Evolutionary conservation across 768 basidiomycete species (phyloP).

Genomic region (Gloeostereum incarnatum): DNA sequence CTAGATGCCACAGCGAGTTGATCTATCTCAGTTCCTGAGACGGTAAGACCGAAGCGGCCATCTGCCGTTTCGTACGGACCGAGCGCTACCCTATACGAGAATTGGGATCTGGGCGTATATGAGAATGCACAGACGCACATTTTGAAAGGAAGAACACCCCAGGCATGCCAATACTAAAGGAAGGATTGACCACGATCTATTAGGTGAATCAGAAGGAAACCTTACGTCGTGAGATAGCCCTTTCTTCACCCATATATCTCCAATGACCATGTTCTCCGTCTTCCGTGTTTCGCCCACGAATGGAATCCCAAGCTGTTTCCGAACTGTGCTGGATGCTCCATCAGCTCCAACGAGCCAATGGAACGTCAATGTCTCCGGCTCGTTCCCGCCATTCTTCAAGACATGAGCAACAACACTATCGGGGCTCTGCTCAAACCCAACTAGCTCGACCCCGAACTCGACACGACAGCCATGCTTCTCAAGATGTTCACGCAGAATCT

Average conservation of each 20-base stretch:
- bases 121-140: constrained; percentile 6
- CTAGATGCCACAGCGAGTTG: constrained; percentile 5
- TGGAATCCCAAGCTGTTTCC: constrained; percentile 28
- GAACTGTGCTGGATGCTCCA: constrained; percentile 25
- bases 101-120: not conserved
- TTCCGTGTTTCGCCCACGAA: constrained; percentile 31
- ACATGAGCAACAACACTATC: constrained; percentile 19
- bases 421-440: constrained; percentile 19
- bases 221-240: constrained; percentile 17
- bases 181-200: not conserved
- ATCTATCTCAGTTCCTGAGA: not conserved
- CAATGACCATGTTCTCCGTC: constrained; percentile 17
- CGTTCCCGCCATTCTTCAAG: constrained; percentile 12
- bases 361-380: constrained; percentile 17
- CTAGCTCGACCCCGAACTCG: constrained; percentile 24
- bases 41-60: constrained; percentile 2
- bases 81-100: constrained; percentile 2
- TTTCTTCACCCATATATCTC: constrained; percentile 27
- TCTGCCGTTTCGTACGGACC: constrained; percentile 3
- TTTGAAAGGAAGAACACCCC: constrained; percentile 9
- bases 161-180: constrained; percentile 15
- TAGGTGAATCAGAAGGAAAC: not conserved
- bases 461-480: constrained; percentile 17
- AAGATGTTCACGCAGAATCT: constrained; percentile 20
- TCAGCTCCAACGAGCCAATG: constrained; percentile 31